These are phyloP conservation scores for Termitomyces sp. DNA, from an alignment of 768 basidiomycete genomes.

Conservation along the genomic window DNA sequence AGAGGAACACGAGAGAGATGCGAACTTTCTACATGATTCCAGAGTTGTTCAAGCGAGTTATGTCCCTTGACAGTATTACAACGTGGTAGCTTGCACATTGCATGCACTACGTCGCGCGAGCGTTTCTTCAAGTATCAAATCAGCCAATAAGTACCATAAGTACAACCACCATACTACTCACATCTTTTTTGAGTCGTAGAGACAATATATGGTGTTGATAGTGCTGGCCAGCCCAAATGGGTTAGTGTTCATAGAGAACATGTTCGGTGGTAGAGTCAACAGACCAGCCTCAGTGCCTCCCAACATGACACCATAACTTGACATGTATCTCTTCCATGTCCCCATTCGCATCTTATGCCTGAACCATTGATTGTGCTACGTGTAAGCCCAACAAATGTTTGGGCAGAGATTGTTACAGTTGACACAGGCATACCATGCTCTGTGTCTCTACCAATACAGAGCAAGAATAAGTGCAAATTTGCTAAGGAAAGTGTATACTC, in stretches of 20 bases:
- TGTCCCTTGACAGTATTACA: constrained; percentile 11
- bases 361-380: constrained; percentile 8
- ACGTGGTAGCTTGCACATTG: constrained; percentile 12
- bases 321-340: constrained; percentile 12
- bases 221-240: constrained; percentile 1
- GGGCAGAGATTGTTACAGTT: constrained; percentile 11
- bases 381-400: constrained; percentile 13
- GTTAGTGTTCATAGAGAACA: background rate
- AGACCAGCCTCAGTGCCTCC: constrained; percentile 16
- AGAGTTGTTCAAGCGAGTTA: constrained; percentile 10
- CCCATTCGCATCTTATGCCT: constrained; percentile 19
- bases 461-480: constrained; percentile 6
- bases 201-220: constrained; percentile 8
- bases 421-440: constrained; percentile 16
- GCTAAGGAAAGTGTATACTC: constrained; percentile 9
- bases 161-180: background rate
- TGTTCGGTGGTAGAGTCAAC: constrained; percentile 8
- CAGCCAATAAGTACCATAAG: background rate
- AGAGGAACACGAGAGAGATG: constrained; percentile 16
- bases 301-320: constrained; percentile 14
- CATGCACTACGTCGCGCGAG: background rate
- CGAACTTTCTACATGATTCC: constrained; percentile 15
- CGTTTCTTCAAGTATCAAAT: background rate
- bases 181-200: constrained; percentile 13
- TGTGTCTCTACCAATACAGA: background rate